Percentiles rank a stretch among this genome's conserved stretches.
Evolutionary conservation across 306 rosid species (phyloP).

Genomic region (Argentina anserina): DNA sequence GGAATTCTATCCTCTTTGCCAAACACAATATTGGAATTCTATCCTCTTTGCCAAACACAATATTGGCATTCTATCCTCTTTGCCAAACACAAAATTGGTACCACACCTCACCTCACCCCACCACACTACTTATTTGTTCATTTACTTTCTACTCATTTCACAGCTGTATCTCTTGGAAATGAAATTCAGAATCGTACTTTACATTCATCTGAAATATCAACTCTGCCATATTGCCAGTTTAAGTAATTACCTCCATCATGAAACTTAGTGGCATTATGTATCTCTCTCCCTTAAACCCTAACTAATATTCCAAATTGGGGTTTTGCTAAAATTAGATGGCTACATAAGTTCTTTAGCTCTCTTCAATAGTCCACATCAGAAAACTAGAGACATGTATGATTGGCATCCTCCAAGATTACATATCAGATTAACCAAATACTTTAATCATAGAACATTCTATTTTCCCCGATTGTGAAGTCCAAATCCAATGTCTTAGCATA

Average conservation of each 20-base stretch:
- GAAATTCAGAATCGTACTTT: neutral
- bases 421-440: slow-evolving; percentile 3
- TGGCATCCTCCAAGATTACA: neutral
- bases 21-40: neutral
- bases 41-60: neutral
- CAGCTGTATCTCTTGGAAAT: neutral
- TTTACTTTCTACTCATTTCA: neutral
- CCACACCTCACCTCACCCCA: too few relatives aligned
- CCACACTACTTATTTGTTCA: neutral
- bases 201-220: neutral
- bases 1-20: neutral
- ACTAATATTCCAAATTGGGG: neutral
- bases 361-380: slow-evolving; percentile 5
- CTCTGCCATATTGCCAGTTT: neutral
- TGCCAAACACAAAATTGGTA: neutral
- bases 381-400: neutral
- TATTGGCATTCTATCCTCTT: neutral
- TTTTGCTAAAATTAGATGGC: neutral
- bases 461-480: neutral
- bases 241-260: neutral
- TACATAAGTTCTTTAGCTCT: neutral
- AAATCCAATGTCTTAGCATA: slow-evolving; percentile 1
- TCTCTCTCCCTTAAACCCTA: neutral
- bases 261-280: neutral
- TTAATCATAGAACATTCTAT: slow-evolving; percentile 14